Evolutionary conservation across 306 rosid species (phyloP), one percentile per base, ranked within the genome.

Genomic region (Trifolium fragiferum): DNA sequence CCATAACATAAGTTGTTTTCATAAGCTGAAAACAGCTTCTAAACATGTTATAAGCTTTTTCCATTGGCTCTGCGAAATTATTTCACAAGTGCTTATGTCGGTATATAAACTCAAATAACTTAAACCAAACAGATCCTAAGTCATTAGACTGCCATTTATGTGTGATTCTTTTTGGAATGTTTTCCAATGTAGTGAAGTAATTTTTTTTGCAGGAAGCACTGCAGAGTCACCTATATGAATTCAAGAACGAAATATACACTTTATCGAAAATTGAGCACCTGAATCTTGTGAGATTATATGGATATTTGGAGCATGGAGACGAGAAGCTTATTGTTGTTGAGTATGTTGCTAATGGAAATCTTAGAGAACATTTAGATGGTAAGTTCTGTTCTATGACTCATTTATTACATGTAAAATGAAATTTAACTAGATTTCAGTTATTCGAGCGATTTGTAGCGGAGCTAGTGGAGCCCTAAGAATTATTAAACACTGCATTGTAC

Each of bases 291-390:
- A 84, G 93, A 83, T 68, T 95, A 60, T 86, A 83, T 69, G 99
- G 99, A 73, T 95, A 82, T 82, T 40, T 90, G 85, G 99, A 92
- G 86, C 92, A 90, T 65, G 89, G 60, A 63, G 90, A 90, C 8
- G 99, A 95, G 78, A 85, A 83, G 82, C 85, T 95, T 64, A 87
- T 95, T 78, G 77, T 95, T 76, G 89, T 92, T 61, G 98, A 95
- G 76, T 92, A 87, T 30, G 92, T 95, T 67, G 76, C 87, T 43
- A 90, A 95, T 73, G 99, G 98, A 58, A 89, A 86, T 20, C 97
- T 95, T 65, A 82, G 99, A 21, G 98, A 95, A 59, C 98, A 95
- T 82, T 80, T 95, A 41, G 92, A 92, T 62, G 99, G 99, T 95
- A 81, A 44, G 50, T 44, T 5, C 16, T 44, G 50, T n/a, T n/a